These are phyloP conservation scores for Pleurotus tuoliensis DNA, from an alignment of 768 basidiomycete species.

Conservation along the genomic window DNA sequence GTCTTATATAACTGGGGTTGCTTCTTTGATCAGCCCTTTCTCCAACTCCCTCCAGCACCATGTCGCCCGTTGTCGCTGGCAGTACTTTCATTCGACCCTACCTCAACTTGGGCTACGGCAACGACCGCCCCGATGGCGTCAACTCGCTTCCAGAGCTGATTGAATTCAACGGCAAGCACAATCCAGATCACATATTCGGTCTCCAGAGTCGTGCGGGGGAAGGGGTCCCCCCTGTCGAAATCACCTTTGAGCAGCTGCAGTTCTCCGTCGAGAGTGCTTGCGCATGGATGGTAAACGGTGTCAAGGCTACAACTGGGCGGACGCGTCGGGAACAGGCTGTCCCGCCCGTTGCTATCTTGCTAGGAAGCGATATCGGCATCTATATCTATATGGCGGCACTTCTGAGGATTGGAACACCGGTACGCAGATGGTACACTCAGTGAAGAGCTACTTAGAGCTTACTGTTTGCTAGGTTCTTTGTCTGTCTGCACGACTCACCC, in stretches of 20 bases:
- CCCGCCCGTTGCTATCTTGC: conserved; percentile 31
- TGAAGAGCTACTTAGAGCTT: background rate
- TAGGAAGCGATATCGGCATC: conserved; percentile 32
- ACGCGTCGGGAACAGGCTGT: conserved; percentile 18
- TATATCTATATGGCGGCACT: conserved; percentile 35
- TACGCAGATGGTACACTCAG: conserved; percentile 14
- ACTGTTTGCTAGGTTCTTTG: conserved; percentile 23
- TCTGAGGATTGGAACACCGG: conserved; percentile 32
- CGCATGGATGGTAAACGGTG: conserved; percentile 26
- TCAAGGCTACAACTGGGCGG: conserved; percentile 23
- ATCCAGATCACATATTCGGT: conserved; percentile 31
- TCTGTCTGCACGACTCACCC: conserved; percentile 32
- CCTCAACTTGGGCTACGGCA: conserved; percentile 29
- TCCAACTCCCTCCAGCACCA: conserved; percentile 6
- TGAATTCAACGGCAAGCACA: conserved; percentile 29
- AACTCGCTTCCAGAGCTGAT: conserved; percentile 33
- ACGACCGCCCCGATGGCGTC: conserved; percentile 23
- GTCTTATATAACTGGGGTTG: background rate
- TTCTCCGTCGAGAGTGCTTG: conserved; percentile 28
- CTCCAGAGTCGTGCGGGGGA: conserved; percentile 24
- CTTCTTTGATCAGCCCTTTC: background rate
- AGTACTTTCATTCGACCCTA: conserved; percentile 32
- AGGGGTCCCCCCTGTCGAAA: conserved; percentile 20
- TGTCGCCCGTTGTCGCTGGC: conserved; percentile 16
- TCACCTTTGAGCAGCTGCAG: conserved; percentile 31